Percentiles rank a stretch among this genome's conserved stretches.
Evolutionary conservation across 257 asterid species (phyloP).

Genomic region (Buddleja alternifolia): DNA sequence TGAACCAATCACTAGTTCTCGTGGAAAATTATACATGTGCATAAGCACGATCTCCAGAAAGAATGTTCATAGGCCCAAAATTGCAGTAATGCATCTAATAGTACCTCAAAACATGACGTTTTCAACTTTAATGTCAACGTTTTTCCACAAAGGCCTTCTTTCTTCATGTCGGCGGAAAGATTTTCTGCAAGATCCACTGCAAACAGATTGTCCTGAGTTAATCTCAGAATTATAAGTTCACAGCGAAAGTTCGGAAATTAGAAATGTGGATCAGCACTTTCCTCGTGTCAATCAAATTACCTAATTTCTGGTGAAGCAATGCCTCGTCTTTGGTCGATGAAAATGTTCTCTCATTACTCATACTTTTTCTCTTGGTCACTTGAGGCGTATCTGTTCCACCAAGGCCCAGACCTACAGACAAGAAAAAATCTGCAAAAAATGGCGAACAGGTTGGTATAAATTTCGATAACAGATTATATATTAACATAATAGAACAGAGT

Average conservation of each 20-base stretch:
- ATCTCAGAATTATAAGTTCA: constrained; percentile 10
- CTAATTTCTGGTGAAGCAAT: constrained; percentile 65
- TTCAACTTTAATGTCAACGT: constrained; percentile 91
- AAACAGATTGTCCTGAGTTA: constrained; percentile 26
- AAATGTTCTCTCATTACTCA: constrained; percentile 94
- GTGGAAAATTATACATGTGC: too few species aligned
- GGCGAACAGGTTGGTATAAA: constrained; percentile 19
- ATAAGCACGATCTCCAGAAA: constrained; percentile 18
- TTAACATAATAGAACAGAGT: not conserved
- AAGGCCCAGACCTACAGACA: constrained; percentile 87
- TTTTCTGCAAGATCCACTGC: constrained; percentile 85
- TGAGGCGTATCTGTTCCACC: constrained; percentile 87
- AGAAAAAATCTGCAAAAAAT: constrained; percentile 75
- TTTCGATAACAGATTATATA: not conserved
- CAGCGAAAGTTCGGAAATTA: not conserved
- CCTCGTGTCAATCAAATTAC: constrained; percentile 39
- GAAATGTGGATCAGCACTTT: not conserved
- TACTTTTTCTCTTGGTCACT: constrained; percentile 70
- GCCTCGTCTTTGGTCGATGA: constrained; percentile 73
- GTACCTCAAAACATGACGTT: constrained; percentile 88
- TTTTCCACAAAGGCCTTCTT: constrained; percentile 79
- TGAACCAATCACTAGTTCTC: too few species aligned
- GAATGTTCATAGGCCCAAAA: constrained; percentile 7
- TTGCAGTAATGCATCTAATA: constrained; percentile 17
- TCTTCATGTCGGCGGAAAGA: constrained; percentile 81